Evolutionary conservation across 805 yeast genomes (phyloP), one percentile per base, ranked within the genome.

Genomic region (Hanseniaspora pseudoguilliermondii): DNA sequence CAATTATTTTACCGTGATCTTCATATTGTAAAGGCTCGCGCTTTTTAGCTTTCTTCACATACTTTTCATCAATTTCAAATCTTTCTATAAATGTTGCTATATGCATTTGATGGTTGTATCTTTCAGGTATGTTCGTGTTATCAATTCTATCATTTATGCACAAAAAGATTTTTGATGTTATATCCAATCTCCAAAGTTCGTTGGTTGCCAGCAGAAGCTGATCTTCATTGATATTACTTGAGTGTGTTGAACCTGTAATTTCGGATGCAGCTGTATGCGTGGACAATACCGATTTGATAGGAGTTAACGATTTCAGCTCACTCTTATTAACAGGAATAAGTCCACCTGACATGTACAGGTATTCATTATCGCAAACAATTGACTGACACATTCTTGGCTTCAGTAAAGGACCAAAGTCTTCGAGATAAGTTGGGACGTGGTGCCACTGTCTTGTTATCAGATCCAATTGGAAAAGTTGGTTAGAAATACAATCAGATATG

Each of bases 181-280:
- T 65, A 64, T 82, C 77, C 60, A 82, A 79, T 61, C 76, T 75
- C 91, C 93, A 86, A 27, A 83, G 66, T 61, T 86, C 93, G 61
- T 82, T 82, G 6, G 75, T 65, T 0, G 86, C 79, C 13, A 66
- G 63, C 16, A 76, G 59, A 7, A 55, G 32, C 25, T 55, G 58
- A 20, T 55, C 55, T 40, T 46, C 58, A 34, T 55, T 55, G 9
- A 53, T 53, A 23, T 39, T 41, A 15, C 56, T 53, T 16, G 46
- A 43, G 10, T 44, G 38, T 7, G 50, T 38, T 18, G 54, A 23
- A 20, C 35, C 23, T 8, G 54, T 20, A n/a, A 23, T 27, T n/a
- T 27, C 29, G 6, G 47, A 35, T 16, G 43, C 44, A n/a, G 43
- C 11, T 18, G 54, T 41, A 15, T 7, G 25, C 1, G n/a, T 21